phyloP scores from a whole-genome alignment of 768 basidiomycete genomes.

The Pleurotus tuoliensis region DNA sequence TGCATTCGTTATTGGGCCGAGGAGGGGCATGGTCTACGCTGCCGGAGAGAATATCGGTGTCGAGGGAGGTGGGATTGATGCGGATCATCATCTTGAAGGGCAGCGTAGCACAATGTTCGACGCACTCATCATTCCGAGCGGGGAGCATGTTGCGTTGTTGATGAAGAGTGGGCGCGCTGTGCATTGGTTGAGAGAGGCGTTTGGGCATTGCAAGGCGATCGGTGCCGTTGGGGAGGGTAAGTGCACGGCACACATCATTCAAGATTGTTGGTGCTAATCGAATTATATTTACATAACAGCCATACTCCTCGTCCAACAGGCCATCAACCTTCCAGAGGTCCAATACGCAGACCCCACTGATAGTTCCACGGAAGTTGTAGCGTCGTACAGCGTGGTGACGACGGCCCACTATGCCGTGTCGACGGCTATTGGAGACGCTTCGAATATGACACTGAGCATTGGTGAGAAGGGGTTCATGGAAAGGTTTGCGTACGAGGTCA shows the following conservation, averaged over 20 bases:
- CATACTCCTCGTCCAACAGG: slow-evolving; percentile 42
- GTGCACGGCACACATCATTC: slow-evolving; percentile 4
- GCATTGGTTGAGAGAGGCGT: slow-evolving; percentile 85
- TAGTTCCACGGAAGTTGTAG: slow-evolving; percentile 36
- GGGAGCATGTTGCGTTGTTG: slow-evolving; percentile 57
- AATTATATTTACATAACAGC: slow-evolving; percentile 26
- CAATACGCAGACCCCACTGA: slow-evolving; percentile 30
- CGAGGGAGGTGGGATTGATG: slow-evolving; percentile 31
- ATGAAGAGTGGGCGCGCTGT: slow-evolving; percentile 61
- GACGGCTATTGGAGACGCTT: slow-evolving; percentile 35
- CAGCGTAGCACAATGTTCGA: slow-evolving; percentile 85
- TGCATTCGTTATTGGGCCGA: slow-evolving; percentile 62
- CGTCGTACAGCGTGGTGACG: slow-evolving; percentile 63
- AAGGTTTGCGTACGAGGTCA: slow-evolving; percentile 59
- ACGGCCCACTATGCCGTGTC: slow-evolving; percentile 44
- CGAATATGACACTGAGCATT: slow-evolving; percentile 32
- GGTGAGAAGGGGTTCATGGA: slow-evolving; percentile 47
- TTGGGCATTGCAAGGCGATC: slow-evolving; percentile 83
- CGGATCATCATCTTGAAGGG: slow-evolving; percentile 73
- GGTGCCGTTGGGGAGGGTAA: slow-evolving; percentile 69
- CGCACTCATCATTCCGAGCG: slow-evolving; percentile 75
- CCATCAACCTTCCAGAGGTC: slow-evolving; percentile 43
- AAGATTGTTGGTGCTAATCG: not conserved
- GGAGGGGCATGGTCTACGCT: slow-evolving; percentile 50
- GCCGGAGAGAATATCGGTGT: slow-evolving; percentile 21